These are phyloP conservation scores for Blastobotrys peoriensis DNA, from an alignment of 805 yeast species.

Conservation along the genomic window DNA sequence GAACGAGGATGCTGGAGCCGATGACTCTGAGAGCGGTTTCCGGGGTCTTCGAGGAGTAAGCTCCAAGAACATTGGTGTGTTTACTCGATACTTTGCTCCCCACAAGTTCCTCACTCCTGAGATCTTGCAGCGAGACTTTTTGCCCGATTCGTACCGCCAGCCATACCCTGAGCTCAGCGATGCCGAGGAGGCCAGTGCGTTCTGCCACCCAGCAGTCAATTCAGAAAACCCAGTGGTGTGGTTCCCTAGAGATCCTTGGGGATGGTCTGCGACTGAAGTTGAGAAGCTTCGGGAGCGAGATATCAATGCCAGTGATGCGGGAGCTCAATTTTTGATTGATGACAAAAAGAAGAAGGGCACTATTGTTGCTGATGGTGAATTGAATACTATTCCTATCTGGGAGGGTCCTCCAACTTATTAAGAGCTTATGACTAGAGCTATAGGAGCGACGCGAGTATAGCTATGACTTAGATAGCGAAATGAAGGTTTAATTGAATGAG, in stretches of 20 bases:
- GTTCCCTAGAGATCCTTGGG: conserved; percentile 89
- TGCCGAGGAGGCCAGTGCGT: conserved; percentile 55
- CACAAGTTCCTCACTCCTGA: conserved; percentile 43
- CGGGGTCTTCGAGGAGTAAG: not conserved
- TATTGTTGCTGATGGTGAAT: conserved; percentile 33
- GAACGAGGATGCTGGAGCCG: conserved; percentile 8
- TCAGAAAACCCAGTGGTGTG: conserved; percentile 72
- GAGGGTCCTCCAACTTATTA: conserved; percentile 15
- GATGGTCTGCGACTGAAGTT: conserved; percentile 61
- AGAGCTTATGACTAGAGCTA: no score
- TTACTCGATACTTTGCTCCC: conserved; percentile 51
- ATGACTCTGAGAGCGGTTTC: conserved; percentile 4
- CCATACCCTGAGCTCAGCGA: conserved; percentile 27
- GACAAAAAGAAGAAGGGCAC: conserved; percentile 38
- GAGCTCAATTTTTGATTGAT: conserved; percentile 47
- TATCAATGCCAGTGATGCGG: conserved; percentile 61
- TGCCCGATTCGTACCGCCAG: conserved; percentile 27
- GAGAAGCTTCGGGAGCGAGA: conserved; percentile 44
- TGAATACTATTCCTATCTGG: conserved; percentile 20
- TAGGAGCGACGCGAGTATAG: no score
- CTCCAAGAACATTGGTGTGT: conserved; percentile 11
- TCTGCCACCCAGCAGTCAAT: conserved; percentile 66
- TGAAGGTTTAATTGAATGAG: no score
- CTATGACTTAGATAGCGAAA: no score
- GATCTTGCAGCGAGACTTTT: conserved; percentile 21